phyloP scores from a whole-genome alignment of 2,329 filamentous ascomycete genomes.

The Rosellinia necatrix region DNA sequence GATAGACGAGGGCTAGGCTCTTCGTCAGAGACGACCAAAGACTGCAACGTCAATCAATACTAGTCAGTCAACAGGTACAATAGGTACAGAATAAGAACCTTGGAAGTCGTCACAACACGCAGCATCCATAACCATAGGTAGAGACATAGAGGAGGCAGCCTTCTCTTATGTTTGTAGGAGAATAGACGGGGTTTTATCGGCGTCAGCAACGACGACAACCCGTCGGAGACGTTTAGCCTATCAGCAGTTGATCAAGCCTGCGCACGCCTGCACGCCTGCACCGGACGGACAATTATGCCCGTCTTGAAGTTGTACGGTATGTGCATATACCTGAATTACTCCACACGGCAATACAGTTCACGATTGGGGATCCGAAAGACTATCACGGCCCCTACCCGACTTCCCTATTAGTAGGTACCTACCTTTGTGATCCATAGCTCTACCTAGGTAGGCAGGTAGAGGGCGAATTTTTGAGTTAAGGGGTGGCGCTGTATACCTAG shows the following conservation, averaged over 20 bases:
- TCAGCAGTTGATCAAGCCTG: conserved; percentile 9
- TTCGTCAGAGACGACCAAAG: not conserved
- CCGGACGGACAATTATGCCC: conserved; percentile 9
- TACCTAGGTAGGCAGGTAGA: no score
- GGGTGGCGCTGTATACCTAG: no score
- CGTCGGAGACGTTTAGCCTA: conserved; percentile 17
- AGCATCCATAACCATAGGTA: no score
- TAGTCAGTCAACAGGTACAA: no score
- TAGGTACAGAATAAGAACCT: no score
- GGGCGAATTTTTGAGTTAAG: no score
- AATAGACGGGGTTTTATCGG: not conserved
- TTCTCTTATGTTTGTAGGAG: no score
- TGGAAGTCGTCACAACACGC: no score
- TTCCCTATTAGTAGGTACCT: no score
- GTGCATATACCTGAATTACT: not conserved
- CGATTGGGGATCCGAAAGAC: not conserved
- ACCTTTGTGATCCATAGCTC: no score
- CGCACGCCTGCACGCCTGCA: not conserved
- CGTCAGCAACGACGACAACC: not conserved
- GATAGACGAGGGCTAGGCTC: no score
- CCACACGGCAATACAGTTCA: conserved; percentile 6
- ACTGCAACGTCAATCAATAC: not conserved
- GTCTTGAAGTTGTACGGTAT: not conserved
- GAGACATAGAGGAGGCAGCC: not conserved
- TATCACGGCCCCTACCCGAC: no score